A percentile compares a stretch with the other conserved stretches of the same genome.
Conservation (phyloP, 208 protist species). For the Phytomonas francai region DNA sequence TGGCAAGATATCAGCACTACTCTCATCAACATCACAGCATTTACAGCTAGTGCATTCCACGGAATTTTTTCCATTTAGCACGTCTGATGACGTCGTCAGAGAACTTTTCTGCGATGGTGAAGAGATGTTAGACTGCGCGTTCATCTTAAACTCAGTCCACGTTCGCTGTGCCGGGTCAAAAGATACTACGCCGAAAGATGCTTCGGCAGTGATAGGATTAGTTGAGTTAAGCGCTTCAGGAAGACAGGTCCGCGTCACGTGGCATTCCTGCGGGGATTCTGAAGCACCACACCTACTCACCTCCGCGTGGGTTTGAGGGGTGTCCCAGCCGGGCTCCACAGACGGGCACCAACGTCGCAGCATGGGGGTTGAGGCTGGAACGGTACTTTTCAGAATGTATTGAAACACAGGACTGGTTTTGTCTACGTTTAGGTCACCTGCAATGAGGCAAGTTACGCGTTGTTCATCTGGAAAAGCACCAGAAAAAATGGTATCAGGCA, state of each 20-base stretch:
- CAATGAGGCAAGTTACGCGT: conserved; percentile 45
- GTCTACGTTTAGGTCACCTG: conserved; percentile 83
- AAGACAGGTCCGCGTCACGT: not conserved
- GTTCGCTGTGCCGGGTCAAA: not conserved
- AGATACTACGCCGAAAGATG: not conserved
- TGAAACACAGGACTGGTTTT: conserved; percentile 29
- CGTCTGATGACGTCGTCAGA: not conserved
- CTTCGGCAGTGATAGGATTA: not conserved
- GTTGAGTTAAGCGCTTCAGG: not conserved
- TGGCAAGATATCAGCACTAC: not conserved
- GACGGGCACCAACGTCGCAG: not conserved
- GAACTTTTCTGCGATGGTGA: not conserved
- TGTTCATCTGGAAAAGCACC: not conserved
- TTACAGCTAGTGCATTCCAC: not conserved
- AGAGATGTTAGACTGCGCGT: not conserved
- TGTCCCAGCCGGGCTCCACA: not conserved
- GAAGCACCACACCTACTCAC: not conserved
- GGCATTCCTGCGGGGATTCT: not conserved
- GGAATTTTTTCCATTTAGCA: not conserved
- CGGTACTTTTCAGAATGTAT: conserved; percentile 28
- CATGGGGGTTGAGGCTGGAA: not conserved
- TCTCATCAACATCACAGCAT: not conserved
- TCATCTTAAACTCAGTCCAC: not conserved
- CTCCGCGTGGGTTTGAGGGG: not conserved
- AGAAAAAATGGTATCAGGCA: conserved; percentile 11